phyloP scores from a whole-genome alignment of 345 rosid genomes.

The Eucalyptus erythrocorys region DNA sequence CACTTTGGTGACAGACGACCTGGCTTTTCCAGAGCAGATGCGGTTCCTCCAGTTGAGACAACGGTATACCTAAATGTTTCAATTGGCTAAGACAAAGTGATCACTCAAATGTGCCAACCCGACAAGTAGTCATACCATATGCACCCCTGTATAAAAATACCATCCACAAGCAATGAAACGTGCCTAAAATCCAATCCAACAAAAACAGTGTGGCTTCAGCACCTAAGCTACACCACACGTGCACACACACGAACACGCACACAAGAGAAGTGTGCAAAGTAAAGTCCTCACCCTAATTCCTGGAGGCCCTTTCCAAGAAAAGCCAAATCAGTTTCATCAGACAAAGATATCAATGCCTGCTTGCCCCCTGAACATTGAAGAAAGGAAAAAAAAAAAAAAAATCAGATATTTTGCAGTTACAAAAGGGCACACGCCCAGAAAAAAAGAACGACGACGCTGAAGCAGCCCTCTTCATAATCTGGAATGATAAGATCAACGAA shows the following conservation, averaged over 20 bases:
- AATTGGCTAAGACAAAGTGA: not conserved
- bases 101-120: not conserved
- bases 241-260: not conserved
- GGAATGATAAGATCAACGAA: not conserved
- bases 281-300: conserved; percentile 44
- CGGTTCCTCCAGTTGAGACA: conserved; percentile 96
- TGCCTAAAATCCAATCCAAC: not conserved
- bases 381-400: too few relatives aligned
- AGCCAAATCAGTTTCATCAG: conserved; percentile 61
- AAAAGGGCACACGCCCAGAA: too few relatives aligned
- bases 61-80: conserved; percentile 46
- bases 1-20: conserved; percentile 79
- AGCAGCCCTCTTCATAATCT: too few relatives aligned
- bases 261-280: not conserved
- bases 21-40: conserved; percentile 65
- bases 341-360: conserved; percentile 78
- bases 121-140: not conserved
- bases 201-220: not conserved
- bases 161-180: not conserved
- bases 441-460: not conserved
- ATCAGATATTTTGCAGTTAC: too few relatives aligned
- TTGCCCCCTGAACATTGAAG: conserved; percentile 31
- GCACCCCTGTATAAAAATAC: not conserved
- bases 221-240: not conserved
- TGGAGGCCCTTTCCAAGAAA: conserved; percentile 66